Base-by-base conservation (phyloP, 306 rosid genomes). In the Dryas drummondii region DNA sequence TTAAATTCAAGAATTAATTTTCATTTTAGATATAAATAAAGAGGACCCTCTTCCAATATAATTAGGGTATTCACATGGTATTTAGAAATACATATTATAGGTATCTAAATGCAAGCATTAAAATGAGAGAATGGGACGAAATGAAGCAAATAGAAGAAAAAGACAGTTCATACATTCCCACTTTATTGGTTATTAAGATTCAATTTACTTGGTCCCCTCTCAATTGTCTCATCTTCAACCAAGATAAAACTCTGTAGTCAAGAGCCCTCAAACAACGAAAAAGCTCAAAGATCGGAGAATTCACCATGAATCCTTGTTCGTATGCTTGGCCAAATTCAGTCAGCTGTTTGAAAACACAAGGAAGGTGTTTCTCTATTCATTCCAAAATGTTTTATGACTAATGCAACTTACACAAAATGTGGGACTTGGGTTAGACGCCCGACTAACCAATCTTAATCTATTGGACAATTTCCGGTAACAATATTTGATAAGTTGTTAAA, bases 81-180 rank as follows among this genome's bases (percentile, higher is more conserved):
- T 71, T 7, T 8, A 13, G 53, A 13, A 44, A 53, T 19, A 19
- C 41, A 44, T 57, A 26, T 11, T 19, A 42, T 16, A 63, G 9
- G 3, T 16, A 15, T 0, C 17, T 8, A 41, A 32, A 40, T 14
- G 48, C 66, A 58, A 58, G 66, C 27, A 44, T 8, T 57, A 2
- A 44, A 46, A 48, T 0, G 11, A 9, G 67, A 71, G 44, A 66
- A 6, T 9, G 60, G 46, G 70, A 6, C 10, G 22, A 49, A 32
- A 37, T 6, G 42, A 68, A 67, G n/a, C 17, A 58, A 77, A 68
- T 19, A 48, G 53, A 26, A 50, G 71, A 78, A 45, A 71, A 37
- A 4, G 42, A 65, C 7, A n/a, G 54, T 72, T 73, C 76, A 27
- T 55, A 46, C 5, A 57, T 42, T 37, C 11, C 11, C 60, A 9